Evolutionary conservation across 768 basidiomycete species (phyloP).

Genomic region (Filobasidium wieringae): DNA sequence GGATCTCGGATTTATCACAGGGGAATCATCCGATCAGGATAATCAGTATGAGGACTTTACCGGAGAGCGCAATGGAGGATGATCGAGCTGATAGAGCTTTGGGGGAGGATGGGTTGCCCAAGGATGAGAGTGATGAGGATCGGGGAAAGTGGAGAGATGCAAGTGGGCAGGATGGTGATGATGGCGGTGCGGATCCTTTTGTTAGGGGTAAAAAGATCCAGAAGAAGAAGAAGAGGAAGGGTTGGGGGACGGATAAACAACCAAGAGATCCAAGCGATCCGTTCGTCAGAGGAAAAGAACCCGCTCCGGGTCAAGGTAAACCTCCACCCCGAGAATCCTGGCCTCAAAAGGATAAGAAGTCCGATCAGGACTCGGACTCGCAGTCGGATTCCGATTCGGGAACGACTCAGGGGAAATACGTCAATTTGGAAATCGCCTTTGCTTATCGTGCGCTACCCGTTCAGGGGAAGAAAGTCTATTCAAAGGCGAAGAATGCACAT

Average conservation of each 20-base stretch:
- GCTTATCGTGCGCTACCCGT: conserved; percentile 9
- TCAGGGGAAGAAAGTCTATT: conserved; percentile 6
- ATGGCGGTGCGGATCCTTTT: neutral
- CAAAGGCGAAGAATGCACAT: conserved; percentile 9
- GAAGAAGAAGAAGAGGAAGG: too few relatives aligned
- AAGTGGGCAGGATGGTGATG: neutral
- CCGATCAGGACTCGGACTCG: neutral
- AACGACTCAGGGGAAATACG: neutral
- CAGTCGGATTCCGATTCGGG: neutral
- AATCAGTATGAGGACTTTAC: conserved; percentile 1
- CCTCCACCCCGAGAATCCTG: neutral
- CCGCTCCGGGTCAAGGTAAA: neutral
- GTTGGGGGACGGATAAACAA: too few relatives aligned
- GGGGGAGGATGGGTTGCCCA: neutral
- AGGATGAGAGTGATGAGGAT: too few relatives aligned
- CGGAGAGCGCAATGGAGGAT: neutral
- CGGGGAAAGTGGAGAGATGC: too few relatives aligned
- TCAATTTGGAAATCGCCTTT: conserved; percentile 11
- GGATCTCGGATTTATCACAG: conserved; percentile 9
- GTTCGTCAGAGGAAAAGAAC: neutral
- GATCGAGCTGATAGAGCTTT: neutral
- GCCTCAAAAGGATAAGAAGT: neutral
- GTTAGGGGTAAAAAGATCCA: neutral
- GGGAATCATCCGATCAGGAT: conserved; percentile 10
- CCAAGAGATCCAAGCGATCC: neutral